Percentiles rank a stretch among this genome's conserved stretches.
Evolutionary conservation across 2,329 filamentous ascomycete species (phyloP).

Genomic region (Rutstroemia sp.): DNA sequence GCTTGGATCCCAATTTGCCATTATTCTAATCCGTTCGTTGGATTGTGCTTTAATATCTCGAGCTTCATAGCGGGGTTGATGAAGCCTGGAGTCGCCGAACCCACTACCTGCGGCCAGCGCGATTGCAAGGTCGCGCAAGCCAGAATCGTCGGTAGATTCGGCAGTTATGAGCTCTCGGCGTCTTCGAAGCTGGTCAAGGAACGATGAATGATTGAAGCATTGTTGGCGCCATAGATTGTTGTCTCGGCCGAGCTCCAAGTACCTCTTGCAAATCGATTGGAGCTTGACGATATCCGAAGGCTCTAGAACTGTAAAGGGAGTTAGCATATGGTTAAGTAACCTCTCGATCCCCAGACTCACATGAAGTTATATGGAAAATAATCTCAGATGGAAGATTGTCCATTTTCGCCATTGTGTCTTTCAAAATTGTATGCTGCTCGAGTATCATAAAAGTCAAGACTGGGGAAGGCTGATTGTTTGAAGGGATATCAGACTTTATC

Average conservation of each 20-base stretch:
- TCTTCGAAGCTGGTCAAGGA: conserved; percentile 53
- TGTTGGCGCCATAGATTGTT: conserved; percentile 67
- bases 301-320: conserved; percentile 45
- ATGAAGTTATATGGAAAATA: conserved; percentile 7
- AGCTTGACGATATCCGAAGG: conserved; percentile 57
- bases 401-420: background rate
- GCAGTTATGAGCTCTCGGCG: conserved; percentile 37
- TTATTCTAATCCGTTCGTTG: conserved; percentile 45
- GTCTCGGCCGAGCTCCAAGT: conserved; percentile 64
- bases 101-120: conserved; percentile 23
- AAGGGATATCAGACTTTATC: background rate
- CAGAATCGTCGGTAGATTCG: conserved; percentile 32
- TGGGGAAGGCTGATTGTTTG: background rate
- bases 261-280: conserved; percentile 60
- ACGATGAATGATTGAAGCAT: conserved; percentile 64
- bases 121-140: conserved; percentile 29
- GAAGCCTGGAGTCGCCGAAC: conserved; percentile 22
- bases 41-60: conserved; percentile 21
- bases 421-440: background rate
- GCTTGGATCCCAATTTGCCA: conserved; percentile 78
- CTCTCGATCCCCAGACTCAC: background rate
- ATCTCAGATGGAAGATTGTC: conserved; percentile 9
- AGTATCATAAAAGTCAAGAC: background rate
- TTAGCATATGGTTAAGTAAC: background rate
- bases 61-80: conserved; percentile 16